Evolutionary conservation across 2,329 filamentous ascomycete species (phyloP), one percentile per base, ranked within the genome.

Genomic region (Cercospora zeina): DNA sequence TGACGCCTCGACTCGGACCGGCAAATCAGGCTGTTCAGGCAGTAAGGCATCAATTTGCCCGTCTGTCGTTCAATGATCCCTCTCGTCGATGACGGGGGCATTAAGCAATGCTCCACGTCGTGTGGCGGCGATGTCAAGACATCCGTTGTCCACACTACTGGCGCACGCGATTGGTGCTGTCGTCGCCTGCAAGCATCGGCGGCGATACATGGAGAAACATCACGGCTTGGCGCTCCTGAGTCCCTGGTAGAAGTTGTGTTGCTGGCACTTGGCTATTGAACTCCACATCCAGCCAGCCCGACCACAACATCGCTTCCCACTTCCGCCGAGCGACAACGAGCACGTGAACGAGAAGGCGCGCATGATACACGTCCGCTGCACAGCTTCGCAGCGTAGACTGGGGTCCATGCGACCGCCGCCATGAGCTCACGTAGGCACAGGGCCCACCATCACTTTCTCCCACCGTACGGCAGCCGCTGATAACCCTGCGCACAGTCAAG

Each of bases 401-500:
- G 56, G 56, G 56, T 58, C 56, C 56, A 51, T 36, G 56, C 56
- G 56, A 58, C 56, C 56, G 57, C 47, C 50, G 51, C 36, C 10
- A 60, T 60, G 58, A 60, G 58, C 58, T 60, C 58, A 21, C 58
- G 58, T 60, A 60, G 42, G 56, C 56, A 27, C 36, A 56, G 16
- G 11, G n/a, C 37, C 42, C 42, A 24, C 56, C 14, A 27, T 50
- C 45, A 58, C 42, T 33, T 51, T 45, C 39, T 47, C 27, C 7
- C 13, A 30, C 14, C 16, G 30, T 21, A 57, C 7, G 30, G 42
- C 31, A 33, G 42, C 21, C 16, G 31, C 56, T 58, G 45, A 58
- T 33, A 10, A 36, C 27, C 13, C 24, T 33, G n/a, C 24, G 24
- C 42, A 16, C 75, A 97, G 95, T 99, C 77, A 99, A 99, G 82